Evolutionary conservation across 768 basidiomycete species (phyloP).

Genomic region (Pleurotus pulmonarius): DNA sequence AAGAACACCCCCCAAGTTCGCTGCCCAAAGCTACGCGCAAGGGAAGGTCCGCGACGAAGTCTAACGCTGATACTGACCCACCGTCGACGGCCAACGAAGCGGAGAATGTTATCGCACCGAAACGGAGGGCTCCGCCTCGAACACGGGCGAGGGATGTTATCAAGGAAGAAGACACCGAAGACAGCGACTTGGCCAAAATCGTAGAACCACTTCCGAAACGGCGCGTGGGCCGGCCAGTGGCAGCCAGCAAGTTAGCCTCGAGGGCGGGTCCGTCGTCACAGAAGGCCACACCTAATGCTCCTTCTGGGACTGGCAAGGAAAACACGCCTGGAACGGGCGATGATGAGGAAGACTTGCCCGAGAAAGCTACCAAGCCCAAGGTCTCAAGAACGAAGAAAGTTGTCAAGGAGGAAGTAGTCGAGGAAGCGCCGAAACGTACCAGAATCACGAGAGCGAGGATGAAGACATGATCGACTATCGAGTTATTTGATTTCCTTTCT

Average conservation of each 20-base stretch:
- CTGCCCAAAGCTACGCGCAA: neutral
- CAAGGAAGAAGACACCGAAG: constrained; percentile 4
- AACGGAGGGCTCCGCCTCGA: constrained; percentile 1
- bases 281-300: constrained; percentile 6
- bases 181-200: neutral
- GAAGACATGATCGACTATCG: constrained; percentile 14
- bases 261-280: constrained; percentile 30
- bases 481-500: neutral
- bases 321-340: constrained; percentile 27
- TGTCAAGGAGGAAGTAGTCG: constrained; percentile 18
- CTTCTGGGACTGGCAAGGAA: constrained; percentile 33
- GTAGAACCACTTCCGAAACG: neutral
- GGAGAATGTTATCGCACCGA: neutral
- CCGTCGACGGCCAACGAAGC: neutral
- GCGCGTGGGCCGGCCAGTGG: neutral
- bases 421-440: constrained; percentile 20
- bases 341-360: constrained; percentile 21
- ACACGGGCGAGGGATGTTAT: constrained; percentile 13
- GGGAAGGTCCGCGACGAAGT: neutral
- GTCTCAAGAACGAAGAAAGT: constrained; percentile 29
- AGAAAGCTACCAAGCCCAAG: constrained; percentile 26
- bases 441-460: constrained; percentile 28
- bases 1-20: neutral
- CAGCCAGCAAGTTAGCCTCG: constrained; percentile 13
- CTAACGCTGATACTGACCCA: neutral